Evolutionary conservation across 208 protist genomes (phyloP), one percentile per base, ranked within the genome.

Genomic region (Leishmania gerbilli): DNA sequence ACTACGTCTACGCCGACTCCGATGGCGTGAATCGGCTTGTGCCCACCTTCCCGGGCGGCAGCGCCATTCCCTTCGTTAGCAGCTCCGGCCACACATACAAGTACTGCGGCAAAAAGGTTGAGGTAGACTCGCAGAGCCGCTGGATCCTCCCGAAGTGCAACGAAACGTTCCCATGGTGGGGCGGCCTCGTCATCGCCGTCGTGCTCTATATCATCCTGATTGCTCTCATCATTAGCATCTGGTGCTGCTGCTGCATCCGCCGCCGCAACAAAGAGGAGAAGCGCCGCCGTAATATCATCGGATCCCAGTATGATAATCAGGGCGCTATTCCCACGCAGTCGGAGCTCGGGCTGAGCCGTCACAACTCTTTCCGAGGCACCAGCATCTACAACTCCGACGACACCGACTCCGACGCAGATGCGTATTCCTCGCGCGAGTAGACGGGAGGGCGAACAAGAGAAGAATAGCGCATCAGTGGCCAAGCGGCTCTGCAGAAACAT

Each of bases 111-210:
- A 71, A 87, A 34, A 8, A 27, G 1, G 77, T 91, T n/a, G 47
- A 40, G n/a, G 19, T 40, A 19, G 87, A 92, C 77, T 67, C 71
- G 31, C 65, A 83, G 65, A 81, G 83, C 45, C 78, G 79, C 62
- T 89, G 80, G 81, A 47, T 89, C 42, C 71, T 88, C 45, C 71
- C 72, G 8, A 67, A 84, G 71, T 92, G 89, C 83, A 71, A 74
- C 19, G 76, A 81, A 9, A 31, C 19, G 17, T 87, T 91, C 68
- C 86, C 86, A 24, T 95, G 91, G 91, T 95, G 88, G 88, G 87
- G 51, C 1, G 84, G 74, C 7, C 85, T 95, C n/a, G 7, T 89
- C 74, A 89, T 92, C 27, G 87, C 89, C 1, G 82, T 87, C 11
- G 56, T 55, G 13, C 76, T 56, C 71, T 84, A 89, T 71, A 53